These are phyloP conservation scores for Bretziella fagacearum DNA, from an alignment of 2,329 filamentous ascomycete species.

Conservation along the genomic window DNA sequence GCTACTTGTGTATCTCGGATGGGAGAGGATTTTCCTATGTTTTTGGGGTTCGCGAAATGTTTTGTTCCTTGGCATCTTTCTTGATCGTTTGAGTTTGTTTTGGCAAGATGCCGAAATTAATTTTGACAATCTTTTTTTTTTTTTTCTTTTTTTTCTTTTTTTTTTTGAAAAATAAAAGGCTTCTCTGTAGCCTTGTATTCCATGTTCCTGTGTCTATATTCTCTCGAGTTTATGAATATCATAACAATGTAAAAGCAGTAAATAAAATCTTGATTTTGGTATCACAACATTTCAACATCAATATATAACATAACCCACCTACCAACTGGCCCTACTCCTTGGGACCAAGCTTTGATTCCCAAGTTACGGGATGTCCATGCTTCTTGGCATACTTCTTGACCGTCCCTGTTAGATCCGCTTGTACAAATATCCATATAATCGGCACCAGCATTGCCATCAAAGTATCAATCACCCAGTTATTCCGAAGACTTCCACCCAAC, in stretches of 20 bases:
- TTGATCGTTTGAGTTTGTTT: neutral
- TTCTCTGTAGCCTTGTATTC: too few relatives aligned
- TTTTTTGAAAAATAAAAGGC: too few relatives aligned
- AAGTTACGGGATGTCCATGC: constrained; percentile 40
- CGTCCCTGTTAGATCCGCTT: constrained; percentile 38
- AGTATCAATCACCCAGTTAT: constrained; percentile 43
- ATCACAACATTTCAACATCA: too few relatives aligned
- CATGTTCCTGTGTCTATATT: too few relatives aligned
- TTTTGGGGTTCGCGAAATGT: neutral
- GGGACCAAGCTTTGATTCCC: constrained; percentile 18
- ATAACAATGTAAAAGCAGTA: too few relatives aligned
- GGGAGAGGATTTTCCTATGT: neutral
- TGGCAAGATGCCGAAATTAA: neutral
- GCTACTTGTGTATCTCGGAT: neutral
- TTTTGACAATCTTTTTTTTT: neutral
- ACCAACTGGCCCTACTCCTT: neutral
- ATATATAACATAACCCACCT: neutral
- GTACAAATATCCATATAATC: constrained; percentile 41
- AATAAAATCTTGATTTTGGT: too few relatives aligned
- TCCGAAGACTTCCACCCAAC: constrained; percentile 38
- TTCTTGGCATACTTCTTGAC: constrained; percentile 39
- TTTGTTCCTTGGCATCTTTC: too few relatives aligned
- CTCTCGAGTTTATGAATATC: too few relatives aligned
- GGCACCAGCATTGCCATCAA: constrained; percentile 36
- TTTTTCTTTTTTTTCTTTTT: neutral